Base-by-base conservation (phyloP, 2,329 filamentous ascomycete genomes). In the Malbranchea zuffiana region DNA sequence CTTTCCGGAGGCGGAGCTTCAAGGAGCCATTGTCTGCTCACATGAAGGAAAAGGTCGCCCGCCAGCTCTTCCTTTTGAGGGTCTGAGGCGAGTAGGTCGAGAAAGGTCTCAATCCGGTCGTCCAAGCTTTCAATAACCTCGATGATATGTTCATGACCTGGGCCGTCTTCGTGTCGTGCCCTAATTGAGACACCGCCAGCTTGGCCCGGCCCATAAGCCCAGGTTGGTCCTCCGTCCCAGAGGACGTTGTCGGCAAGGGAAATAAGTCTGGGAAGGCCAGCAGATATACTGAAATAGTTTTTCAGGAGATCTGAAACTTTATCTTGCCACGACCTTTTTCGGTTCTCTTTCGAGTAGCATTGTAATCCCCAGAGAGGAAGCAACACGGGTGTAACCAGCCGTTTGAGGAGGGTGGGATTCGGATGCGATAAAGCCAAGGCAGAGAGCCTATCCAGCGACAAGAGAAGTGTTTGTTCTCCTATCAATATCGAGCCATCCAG, bases 351-450 rank as follows among this genome's bases (percentile, higher is more conserved):
- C n/a, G 60, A 45, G 38, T 56, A 59, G 37, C 56, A 63, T 18
- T 50, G 45, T 16, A 65, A 34, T 4, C 61, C 59, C 62, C 62
- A 65, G 3, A 65, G 49, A 4, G 61, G 58, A 15, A 63, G 48
- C 21, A 65, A 47, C 16, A 62, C 51, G 3, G 60, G 61, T 27
- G 53, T 52, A 3, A 65, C 46, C 5, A 63, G 44, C 32, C 62
- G 54, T 40, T 61, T 64, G 12, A 63, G 57, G 11, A 65, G 53
- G 3, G 56, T 54, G 11, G 62, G 62, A 37, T 63, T 64, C 11
- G 62, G 61, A 44, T 63, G 62, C 21, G 61, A 57, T 16, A 61
- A 41, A 5, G 54, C 48, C n/a, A 65, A 42, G 5, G 46, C 52
- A 21, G 45, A 47, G n/a, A 65, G 33, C 31, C 62, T 56, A 19